Evolutionary conservation across 352 stramenopile genomes (phyloP).

Genomic region (Pythium monospermum): DNA sequence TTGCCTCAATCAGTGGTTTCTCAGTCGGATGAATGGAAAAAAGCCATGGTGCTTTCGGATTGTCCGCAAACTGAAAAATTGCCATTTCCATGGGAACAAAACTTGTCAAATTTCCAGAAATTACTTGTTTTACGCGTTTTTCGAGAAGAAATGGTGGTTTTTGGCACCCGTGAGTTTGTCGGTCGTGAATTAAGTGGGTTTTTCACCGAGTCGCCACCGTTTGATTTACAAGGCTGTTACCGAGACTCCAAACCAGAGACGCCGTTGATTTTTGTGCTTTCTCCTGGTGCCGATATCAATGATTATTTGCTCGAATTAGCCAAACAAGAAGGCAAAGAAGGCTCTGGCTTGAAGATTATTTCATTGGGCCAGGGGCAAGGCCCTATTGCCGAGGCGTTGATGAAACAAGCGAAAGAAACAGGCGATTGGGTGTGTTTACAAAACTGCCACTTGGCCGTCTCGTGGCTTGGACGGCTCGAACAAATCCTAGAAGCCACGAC

Average conservation of each 20-base stretch:
- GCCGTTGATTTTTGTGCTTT: slow-evolving; percentile 93
- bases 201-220: slow-evolving; percentile 90
- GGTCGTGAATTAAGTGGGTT: slow-evolving; percentile 61
- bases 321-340: slow-evolving; percentile 87
- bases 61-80: slow-evolving; percentile 68
- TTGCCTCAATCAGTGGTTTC: slow-evolving; percentile 42
- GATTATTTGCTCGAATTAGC: slow-evolving; percentile 91
- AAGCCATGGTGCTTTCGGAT: slow-evolving; percentile 68
- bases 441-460: slow-evolving; percentile 93
- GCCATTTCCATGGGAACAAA: slow-evolving; percentile 63
- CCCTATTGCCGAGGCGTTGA: slow-evolving; percentile 87
- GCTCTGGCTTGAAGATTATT: slow-evolving; percentile 87
- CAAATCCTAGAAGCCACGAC: slow-evolving; percentile 78
- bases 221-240: slow-evolving; percentile 91
- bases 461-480: slow-evolving; percentile 86
- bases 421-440: slow-evolving; percentile 95
- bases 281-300: slow-evolving; percentile 90
- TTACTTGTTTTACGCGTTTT: slow-evolving; percentile 89
- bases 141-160: slow-evolving; percentile 88
- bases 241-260: slow-evolving; percentile 88
- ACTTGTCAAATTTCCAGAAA: slow-evolving; percentile 85
- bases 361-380: slow-evolving; percentile 93
- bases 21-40: slow-evolving; percentile 63
- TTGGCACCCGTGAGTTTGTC: slow-evolving; percentile 86
- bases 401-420: slow-evolving; percentile 85